These are phyloP conservation scores for Adansonia grandidieri DNA, from an alignment of 441 rosid species.

Conservation along the genomic window DNA sequence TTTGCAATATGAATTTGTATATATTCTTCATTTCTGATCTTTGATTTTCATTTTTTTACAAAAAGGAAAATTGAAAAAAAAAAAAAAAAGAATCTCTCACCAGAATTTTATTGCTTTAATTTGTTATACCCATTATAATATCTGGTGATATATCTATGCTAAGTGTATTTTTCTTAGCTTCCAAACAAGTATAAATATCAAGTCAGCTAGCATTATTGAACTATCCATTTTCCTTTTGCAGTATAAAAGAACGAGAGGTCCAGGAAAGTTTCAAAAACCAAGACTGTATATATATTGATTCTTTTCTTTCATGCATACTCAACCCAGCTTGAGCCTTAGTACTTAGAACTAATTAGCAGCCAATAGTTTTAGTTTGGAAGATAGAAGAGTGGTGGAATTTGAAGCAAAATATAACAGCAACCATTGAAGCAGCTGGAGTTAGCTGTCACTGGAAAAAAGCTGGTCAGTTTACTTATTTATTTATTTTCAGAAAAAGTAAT, in stretches of 20 bases:
- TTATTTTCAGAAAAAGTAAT: no score
- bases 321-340: background rate
- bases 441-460: background rate
- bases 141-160: background rate
- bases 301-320: background rate
- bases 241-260: no score
- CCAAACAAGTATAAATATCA: background rate
- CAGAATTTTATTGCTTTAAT: background rate
- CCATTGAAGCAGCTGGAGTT: background rate
- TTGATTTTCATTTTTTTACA: background rate
- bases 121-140: background rate
- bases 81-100: background rate
- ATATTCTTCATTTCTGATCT: constrained; percentile 5
- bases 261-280: background rate
- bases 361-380: background rate
- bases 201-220: background rate
- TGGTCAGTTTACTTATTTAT: background rate
- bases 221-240: background rate
- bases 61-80: background rate
- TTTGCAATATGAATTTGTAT: constrained; percentile 1
- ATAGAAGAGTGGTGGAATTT: background rate
- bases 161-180: background rate
- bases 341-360: background rate
- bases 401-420: background rate
- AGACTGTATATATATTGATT: background rate